Conservation (phyloP, 2,329 filamentous ascomycete species). For the Fusarium cyanostomum region DNA sequence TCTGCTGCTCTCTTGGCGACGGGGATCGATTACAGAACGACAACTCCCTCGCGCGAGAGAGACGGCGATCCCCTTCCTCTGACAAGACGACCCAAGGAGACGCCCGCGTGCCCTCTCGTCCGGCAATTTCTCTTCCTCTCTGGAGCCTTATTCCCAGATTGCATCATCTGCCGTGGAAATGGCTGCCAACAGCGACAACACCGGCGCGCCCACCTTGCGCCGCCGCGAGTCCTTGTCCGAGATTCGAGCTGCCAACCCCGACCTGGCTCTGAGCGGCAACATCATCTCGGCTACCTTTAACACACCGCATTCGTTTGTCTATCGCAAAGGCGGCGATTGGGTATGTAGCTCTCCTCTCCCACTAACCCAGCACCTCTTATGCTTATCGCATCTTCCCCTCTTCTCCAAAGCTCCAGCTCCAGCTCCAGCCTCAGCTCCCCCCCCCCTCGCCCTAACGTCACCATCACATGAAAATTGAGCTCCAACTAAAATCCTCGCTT, state of each 20-base stretch:
- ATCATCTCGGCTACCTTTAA: slow-evolving; percentile 74
- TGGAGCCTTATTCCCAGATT: slow-evolving; percentile 7
- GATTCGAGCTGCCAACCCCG: slow-evolving; percentile 64
- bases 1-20: slow-evolving; percentile 5
- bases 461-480: slow-evolving; percentile 27
- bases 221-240: slow-evolving; percentile 63
- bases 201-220: slow-evolving; percentile 48
- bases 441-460: slow-evolving; percentile 14
- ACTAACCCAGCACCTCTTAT: slow-evolving; percentile 25
- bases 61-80: slow-evolving; percentile 26
- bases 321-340: slow-evolving; percentile 68
- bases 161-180: slow-evolving; percentile 14
- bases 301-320: slow-evolving; percentile 67
- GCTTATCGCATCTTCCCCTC: slow-evolving; percentile 28
- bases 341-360: slow-evolving; percentile 53
- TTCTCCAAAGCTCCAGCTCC: slow-evolving; percentile 34
- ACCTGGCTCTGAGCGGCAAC: slow-evolving; percentile 68
- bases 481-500: slow-evolving; percentile 15
- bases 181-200: slow-evolving; percentile 20
- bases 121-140: slow-evolving; percentile 1
- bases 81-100: slow-evolving; percentile 31
- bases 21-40: slow-evolving; percentile 40
- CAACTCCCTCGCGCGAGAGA: slow-evolving; percentile 13
- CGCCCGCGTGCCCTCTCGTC: slow-evolving; percentile 23
- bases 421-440: slow-evolving; percentile 25